phyloP scores from a whole-genome alignment of 768 basidiomycete species.

The Dioszegia crocea region DNA sequence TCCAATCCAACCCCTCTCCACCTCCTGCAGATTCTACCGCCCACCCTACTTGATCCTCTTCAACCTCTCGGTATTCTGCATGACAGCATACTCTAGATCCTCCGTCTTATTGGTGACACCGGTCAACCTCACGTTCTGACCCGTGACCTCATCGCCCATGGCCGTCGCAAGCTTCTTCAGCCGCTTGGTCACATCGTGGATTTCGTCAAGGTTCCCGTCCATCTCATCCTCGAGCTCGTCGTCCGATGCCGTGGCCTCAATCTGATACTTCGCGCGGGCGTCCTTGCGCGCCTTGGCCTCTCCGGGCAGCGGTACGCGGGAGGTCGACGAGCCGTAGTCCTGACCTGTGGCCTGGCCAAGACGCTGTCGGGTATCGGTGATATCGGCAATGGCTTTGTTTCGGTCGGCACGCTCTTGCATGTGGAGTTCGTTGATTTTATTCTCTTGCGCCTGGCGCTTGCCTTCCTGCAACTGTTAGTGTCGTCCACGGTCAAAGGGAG shows the following conservation, averaged over 20 bases:
- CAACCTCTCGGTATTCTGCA: conserved; percentile 76
- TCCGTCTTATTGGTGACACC: conserved; percentile 70
- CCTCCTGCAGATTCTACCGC: no score
- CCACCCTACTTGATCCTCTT: conserved; percentile 46
- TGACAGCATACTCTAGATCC: conserved; percentile 67
- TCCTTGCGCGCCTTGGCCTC: conserved; percentile 62
- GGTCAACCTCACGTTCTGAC: conserved; percentile 75
- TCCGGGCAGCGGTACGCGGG: conserved; percentile 55
- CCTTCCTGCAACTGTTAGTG: conserved; percentile 53
- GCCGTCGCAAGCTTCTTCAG: conserved; percentile 73
- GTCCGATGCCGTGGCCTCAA: conserved; percentile 83
- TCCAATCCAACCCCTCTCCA: no score
- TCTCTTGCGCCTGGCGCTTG: conserved; percentile 82
- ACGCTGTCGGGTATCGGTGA: conserved; percentile 80
- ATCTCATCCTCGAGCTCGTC: conserved; percentile 93
- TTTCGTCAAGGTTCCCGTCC: conserved; percentile 85
- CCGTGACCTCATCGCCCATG: conserved; percentile 83
- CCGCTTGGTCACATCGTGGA: conserved; percentile 68
- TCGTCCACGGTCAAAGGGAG: neutral
- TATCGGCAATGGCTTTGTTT: conserved; percentile 78
- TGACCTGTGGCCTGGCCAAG: conserved; percentile 70
- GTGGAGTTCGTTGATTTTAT: conserved; percentile 76
- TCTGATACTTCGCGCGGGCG: conserved; percentile 78
- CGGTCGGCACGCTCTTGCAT: conserved; percentile 78
- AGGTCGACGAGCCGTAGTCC: conserved; percentile 51